Evolutionary conservation across 805 yeast species (phyloP).

Genomic region (Candida hispaniensis): DNA sequence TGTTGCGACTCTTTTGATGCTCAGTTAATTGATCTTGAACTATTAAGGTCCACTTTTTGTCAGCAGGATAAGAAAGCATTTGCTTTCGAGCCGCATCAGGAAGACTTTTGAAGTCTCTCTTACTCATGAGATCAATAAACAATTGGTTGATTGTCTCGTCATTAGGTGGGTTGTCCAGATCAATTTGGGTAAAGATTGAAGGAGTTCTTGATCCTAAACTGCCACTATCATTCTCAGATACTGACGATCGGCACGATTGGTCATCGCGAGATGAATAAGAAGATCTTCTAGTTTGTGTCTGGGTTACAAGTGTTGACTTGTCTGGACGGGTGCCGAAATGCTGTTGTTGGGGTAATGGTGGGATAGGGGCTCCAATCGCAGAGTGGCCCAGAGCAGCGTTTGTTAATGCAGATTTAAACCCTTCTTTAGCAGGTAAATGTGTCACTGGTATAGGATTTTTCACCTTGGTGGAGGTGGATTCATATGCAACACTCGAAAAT

Average conservation of each 20-base stretch:
- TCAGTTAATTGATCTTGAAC: slow-evolving; percentile 79
- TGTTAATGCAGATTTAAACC: slow-evolving; percentile 13
- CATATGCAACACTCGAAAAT: slow-evolving; percentile 22
- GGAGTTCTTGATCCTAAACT: neutral
- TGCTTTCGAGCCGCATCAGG: slow-evolving; percentile 67
- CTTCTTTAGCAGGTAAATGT: slow-evolving; percentile 20
- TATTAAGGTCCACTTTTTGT: slow-evolving; percentile 85
- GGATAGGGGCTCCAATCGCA: slow-evolving; percentile 23
- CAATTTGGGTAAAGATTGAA: slow-evolving; percentile 1
- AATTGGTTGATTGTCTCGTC: slow-evolving; percentile 56
- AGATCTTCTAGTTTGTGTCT: slow-evolving; percentile 10
- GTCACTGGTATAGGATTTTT: slow-evolving; percentile 22
- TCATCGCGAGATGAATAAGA: slow-evolving; percentile 4
- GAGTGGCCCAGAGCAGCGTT: slow-evolving; percentile 21
- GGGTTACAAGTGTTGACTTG: slow-evolving; percentile 10
- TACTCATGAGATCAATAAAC: slow-evolving; percentile 65
- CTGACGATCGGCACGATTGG: neutral
- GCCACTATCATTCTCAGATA: slow-evolving; percentile 1
- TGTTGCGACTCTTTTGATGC: slow-evolving; percentile 42
- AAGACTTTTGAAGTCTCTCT: slow-evolving; percentile 58
- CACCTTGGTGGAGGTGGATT: slow-evolving; percentile 19
- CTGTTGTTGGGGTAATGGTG: slow-evolving; percentile 22
- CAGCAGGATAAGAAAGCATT: slow-evolving; percentile 60
- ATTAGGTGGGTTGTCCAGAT: slow-evolving; percentile 56
- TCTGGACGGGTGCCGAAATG: slow-evolving; percentile 10